Conservation (phyloP, 495 filamentous ascomycete species). For the Ramalina intermedia region DNA sequence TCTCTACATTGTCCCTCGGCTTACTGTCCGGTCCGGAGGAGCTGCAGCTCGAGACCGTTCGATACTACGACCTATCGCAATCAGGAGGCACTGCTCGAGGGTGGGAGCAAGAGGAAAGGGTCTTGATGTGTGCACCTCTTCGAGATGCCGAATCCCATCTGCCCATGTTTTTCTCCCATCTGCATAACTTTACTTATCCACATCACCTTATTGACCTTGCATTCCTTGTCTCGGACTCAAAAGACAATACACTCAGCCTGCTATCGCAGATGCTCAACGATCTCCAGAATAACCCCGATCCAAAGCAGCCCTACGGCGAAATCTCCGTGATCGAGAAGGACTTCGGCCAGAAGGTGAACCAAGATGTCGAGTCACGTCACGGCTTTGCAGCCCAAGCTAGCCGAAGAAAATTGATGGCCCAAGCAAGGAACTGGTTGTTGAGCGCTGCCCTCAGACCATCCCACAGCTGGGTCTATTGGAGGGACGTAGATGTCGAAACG, state of each 20-base stretch:
- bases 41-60: conserved; percentile 77
- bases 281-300: conserved; percentile 66
- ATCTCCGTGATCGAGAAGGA: conserved; percentile 98
- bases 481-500: conserved; percentile 96
- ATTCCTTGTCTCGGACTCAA: conserved; percentile 95
- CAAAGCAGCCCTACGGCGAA: conserved; percentile 77
- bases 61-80: conserved; percentile 89
- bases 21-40: conserved; percentile 54
- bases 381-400: conserved; percentile 94
- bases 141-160: conserved; percentile 88
- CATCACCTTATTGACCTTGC: conserved; percentile 93
- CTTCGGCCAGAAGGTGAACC: conserved; percentile 94
- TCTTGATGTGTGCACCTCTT: conserved; percentile 87
- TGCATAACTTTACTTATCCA: conserved; percentile 93
- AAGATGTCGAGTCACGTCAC: conserved; percentile 95
- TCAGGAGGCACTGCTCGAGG: conserved; percentile 79
- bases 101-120: conserved; percentile 90
- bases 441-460: conserved; percentile 87
- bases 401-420: conserved; percentile 91
- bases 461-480: conserved; percentile 99
- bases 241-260: conserved; percentile 71
- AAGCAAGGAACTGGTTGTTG: conserved; percentile 93
- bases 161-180: conserved; percentile 95
- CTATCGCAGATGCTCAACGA: conserved; percentile 59
- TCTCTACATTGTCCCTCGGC: conserved; percentile 50